Evolutionary conservation across 176 grass and related monocot genomes (phyloP), one percentile per base, ranked within the genome.

Genomic region (Hyparrhenia diplandra): DNA sequence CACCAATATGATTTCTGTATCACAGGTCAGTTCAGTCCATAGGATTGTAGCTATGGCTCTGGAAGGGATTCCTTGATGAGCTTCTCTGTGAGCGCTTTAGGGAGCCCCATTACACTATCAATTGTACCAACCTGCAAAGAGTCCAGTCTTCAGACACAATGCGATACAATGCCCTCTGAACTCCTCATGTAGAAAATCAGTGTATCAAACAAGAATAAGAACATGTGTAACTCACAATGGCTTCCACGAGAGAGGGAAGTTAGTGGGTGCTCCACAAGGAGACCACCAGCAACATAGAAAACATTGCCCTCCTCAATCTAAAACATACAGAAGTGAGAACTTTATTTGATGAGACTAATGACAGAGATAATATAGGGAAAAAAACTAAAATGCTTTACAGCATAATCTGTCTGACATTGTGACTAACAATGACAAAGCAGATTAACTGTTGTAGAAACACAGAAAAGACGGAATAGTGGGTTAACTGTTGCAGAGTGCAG

Each of bases 231-330:
- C 95, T 92, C 76, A 98, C 95, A 67, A 98, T 92, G 42, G 92
- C 88, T 88, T 98, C 92, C 58, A 98, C 92, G 2, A 98, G 91
- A 71, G 95, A n/a, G 95, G 16, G 95, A 98, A 74, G 81, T 98
- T 64, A 98, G 72, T 7, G 95, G 95, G 84, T 98, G 86, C 59
- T 98, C 95, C 77, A 98, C 92, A 75, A 98, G 85, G 30, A 98
- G 86, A 40, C 95, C 95, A 32, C 95, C 95, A 35, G 95, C 95
- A 17, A 98, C 95, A 68, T 93, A 94, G n/a, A 98, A 86, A 20
- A 94, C 95, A 84, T 92, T 62, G 31, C 95, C 95, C 80, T 93
- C 95, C 74, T 87, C 87, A 31, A 98, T 94, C 95, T 98, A 64
- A 78, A 90, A 70, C 42, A 46, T 30, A 75, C 31, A 52, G 28